These are phyloP conservation scores for Lentithecium fluviatile DNA, from an alignment of 495 filamentous ascomycete genomes.

Conservation along the genomic window DNA sequence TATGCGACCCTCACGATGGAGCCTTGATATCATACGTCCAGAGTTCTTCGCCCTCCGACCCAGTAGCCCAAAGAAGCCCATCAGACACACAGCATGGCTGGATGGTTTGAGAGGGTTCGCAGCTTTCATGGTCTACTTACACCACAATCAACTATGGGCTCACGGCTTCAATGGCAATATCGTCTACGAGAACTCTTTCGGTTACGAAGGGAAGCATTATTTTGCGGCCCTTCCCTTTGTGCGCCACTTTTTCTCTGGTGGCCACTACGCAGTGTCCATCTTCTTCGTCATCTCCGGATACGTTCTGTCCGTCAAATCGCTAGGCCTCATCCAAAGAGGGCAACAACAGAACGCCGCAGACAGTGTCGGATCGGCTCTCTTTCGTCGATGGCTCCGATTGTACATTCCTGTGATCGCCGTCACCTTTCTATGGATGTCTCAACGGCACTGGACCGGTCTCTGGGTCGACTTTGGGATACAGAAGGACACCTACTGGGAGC, in stretches of 20 bases:
- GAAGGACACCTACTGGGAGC: slow-evolving; percentile 46
- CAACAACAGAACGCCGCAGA: slow-evolving; percentile 50
- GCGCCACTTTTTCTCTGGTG: slow-evolving; percentile 58
- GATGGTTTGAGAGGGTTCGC: slow-evolving; percentile 56
- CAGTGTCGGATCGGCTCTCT: slow-evolving; percentile 59
- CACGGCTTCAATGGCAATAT: slow-evolving; percentile 48
- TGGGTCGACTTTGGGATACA: slow-evolving; percentile 24
- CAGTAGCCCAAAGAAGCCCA: slow-evolving; percentile 11
- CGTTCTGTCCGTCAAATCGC: slow-evolving; percentile 63
- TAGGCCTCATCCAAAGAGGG: slow-evolving; percentile 57
- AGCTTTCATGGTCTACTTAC: slow-evolving; percentile 52
- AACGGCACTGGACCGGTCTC: slow-evolving; percentile 30
- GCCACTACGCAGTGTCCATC: slow-evolving; percentile 69
- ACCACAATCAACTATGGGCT: slow-evolving; percentile 55
- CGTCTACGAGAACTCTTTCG: slow-evolving; percentile 51
- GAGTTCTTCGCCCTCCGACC: slow-evolving; percentile 16
- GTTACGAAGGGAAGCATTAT: slow-evolving; percentile 45
- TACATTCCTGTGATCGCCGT: slow-evolving; percentile 63
- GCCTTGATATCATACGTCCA: slow-evolving; percentile 21
- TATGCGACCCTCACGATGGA: slow-evolving; percentile 12
- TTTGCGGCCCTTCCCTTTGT: slow-evolving; percentile 65
- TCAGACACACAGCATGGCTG: slow-evolving; percentile 37
- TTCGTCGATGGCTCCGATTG: slow-evolving; percentile 63
- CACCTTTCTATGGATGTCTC: slow-evolving; percentile 55
- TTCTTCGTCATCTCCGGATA: slow-evolving; percentile 77